phyloP scores from a whole-genome alignment of 805 yeast genomes.

The Lipomyces yamadae region DNA sequence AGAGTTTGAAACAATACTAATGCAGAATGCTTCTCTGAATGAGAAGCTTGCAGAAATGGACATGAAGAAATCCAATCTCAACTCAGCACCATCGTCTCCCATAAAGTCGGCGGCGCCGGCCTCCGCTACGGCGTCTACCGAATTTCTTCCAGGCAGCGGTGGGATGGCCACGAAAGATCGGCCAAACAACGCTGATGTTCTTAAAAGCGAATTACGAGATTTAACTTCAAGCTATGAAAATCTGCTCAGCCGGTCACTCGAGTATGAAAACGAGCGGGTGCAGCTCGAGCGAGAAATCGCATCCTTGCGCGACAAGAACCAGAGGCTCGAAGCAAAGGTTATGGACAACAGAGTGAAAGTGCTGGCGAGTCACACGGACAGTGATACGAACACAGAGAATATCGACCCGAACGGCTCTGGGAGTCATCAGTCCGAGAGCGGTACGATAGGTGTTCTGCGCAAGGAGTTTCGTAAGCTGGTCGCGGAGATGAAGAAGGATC shows the following conservation, averaged over 20 bases:
- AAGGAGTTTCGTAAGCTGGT: slow-evolving; percentile 33
- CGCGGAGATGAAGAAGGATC: slow-evolving; percentile 23
- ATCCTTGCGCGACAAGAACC: slow-evolving; percentile 21
- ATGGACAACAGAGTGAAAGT: slow-evolving; percentile 22
- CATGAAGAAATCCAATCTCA: slow-evolving; percentile 1
- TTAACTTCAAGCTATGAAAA: slow-evolving; percentile 23
- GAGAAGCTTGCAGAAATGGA: slow-evolving; percentile 23
- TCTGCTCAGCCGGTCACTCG: slow-evolving; percentile 19
- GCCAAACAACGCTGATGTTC: background rate
- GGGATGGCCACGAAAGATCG: background rate
- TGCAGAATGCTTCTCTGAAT: slow-evolving; percentile 32
- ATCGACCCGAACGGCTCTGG: background rate
- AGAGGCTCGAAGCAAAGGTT: slow-evolving; percentile 24
- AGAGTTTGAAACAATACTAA: slow-evolving; percentile 28
- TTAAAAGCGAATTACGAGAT: slow-evolving; percentile 17
- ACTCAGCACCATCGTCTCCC: background rate
- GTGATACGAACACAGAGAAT: slow-evolving; percentile 1
- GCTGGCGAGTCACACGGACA: slow-evolving; percentile 13
- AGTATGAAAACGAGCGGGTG: slow-evolving; percentile 25
- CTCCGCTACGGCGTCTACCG: background rate
- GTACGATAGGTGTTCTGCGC: slow-evolving; percentile 26
- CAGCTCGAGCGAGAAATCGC: slow-evolving; percentile 22
- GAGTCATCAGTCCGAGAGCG: slow-evolving; percentile 10
- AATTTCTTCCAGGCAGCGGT: background rate
- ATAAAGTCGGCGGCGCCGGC: background rate